A percentile compares a stretch with the other conserved stretches of the same genome.
Evolutionary conservation across 2,329 filamentous ascomycete species (phyloP).

Genomic region (Blastomyces silverae): DNA sequence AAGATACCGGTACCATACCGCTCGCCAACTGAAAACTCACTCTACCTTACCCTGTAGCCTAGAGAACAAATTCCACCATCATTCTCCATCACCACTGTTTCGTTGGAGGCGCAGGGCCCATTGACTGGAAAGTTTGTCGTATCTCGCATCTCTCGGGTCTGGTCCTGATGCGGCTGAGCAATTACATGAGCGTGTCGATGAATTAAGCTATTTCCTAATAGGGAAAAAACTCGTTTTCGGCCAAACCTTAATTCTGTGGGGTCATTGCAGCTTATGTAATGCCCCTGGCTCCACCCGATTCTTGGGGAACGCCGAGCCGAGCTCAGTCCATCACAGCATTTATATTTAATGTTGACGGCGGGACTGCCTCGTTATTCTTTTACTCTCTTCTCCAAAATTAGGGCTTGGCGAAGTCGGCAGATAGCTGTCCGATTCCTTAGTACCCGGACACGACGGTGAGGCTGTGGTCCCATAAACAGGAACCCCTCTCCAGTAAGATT

Average conservation of each 20-base stretch:
- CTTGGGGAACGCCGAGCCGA: too few species aligned
- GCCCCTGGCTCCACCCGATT: background rate
- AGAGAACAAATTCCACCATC: background rate
- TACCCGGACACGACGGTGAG: background rate
- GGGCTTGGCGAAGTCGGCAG: background rate
- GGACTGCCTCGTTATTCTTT: background rate
- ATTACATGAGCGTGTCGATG: constrained; percentile 10
- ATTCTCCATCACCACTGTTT: background rate
- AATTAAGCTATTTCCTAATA: constrained; percentile 12
- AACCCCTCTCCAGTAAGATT: background rate
- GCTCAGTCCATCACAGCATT: background rate
- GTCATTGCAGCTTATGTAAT: background rate
- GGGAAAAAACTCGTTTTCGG: constrained; percentile 3
- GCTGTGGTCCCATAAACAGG: background rate
- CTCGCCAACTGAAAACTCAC: background rate
- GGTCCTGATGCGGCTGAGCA: background rate
- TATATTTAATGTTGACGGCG: too few species aligned
- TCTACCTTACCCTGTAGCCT: background rate
- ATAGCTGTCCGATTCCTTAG: background rate
- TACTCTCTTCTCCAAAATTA: background rate
- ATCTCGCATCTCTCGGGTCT: background rate
- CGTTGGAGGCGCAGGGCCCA: background rate
- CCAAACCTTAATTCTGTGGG: background rate
- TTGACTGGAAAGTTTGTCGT: background rate
- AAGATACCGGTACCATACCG: background rate